These are phyloP conservation scores for Candida pseudocylindracea DNA, from an alignment of 1,139 yeast genomes.

Conservation along the genomic window DNA sequence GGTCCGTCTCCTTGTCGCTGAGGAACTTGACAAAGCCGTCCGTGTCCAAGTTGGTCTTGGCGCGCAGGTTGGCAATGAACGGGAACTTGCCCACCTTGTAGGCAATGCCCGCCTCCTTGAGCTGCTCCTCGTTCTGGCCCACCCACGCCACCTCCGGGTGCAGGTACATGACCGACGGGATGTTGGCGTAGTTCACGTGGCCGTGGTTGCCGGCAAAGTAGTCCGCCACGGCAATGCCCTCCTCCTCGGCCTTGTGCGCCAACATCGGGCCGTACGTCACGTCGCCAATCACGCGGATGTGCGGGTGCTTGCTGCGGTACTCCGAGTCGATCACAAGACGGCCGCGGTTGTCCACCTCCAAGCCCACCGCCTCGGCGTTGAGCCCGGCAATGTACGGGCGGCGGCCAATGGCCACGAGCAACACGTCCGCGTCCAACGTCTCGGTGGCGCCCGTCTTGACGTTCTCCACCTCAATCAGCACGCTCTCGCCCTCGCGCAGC, in stretches of 20 bases:
- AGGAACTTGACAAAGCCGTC: conserved; percentile 94
- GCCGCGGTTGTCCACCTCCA: conserved; percentile 81
- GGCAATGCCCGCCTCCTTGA: conserved; percentile 80
- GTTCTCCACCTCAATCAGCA: conserved; percentile 73
- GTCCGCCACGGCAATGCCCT: conserved; percentile 97
- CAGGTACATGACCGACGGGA: conserved; percentile 96
- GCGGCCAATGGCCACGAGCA: conserved; percentile 95
- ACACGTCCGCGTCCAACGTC: conserved; percentile 69
- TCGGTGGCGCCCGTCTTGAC: conserved; percentile 72
- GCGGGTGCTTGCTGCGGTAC: conserved; percentile 78
- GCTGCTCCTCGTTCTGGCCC: conserved; percentile 89
- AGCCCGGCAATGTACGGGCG: conserved; percentile 90
- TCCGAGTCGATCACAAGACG: conserved; percentile 87
- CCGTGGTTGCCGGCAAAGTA: conserved; percentile 87
- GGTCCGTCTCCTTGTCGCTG: conserved; percentile 93
- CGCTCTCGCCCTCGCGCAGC: conserved; percentile 70
- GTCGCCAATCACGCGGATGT: conserved; percentile 95
- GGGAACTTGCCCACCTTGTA: conserved; percentile 97
- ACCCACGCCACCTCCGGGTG: conserved; percentile 99
- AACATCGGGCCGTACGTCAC: conserved; percentile 98
- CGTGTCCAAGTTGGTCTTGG: conserved; percentile 92
- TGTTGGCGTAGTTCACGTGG: conserved; percentile 93
- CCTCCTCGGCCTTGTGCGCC: conserved; percentile 99
- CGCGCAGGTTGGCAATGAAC: conserved; percentile 97
- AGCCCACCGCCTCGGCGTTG: conserved; percentile 70